These are phyloP conservation scores for Starmerella sp. DNA, from an alignment of 805 yeast species.

Conservation along the genomic window DNA sequence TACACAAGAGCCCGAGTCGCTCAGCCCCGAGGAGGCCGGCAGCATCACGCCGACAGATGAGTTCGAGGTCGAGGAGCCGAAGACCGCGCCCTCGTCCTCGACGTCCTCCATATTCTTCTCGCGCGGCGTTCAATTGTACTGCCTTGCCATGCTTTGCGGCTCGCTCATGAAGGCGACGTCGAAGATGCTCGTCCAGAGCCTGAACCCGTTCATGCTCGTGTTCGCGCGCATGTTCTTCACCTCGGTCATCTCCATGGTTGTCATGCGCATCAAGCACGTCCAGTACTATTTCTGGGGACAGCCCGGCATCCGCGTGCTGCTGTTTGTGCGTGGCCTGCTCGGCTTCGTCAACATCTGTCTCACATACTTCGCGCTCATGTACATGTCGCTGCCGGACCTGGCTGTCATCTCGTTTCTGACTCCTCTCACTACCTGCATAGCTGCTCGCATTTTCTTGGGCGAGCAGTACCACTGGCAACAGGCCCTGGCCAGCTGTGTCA, in stretches of 20 bases:
- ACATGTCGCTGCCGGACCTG: conserved; percentile 68
- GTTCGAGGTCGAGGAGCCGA: conserved; percentile 7
- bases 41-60: not conserved
- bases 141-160: conserved; percentile 19
- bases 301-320: conserved; percentile 39
- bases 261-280: conserved; percentile 42
- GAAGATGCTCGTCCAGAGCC: conserved; percentile 14
- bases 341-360: conserved; percentile 80
- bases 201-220: conserved; percentile 34
- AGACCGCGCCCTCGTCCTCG: not conserved
- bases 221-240: conserved; percentile 71
- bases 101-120: conserved; percentile 5
- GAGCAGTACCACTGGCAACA: conserved; percentile 60
- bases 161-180: conserved; percentile 21
- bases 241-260: conserved; percentile 43
- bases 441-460: conserved; percentile 55
- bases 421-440: conserved; percentile 64
- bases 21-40: not conserved
- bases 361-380: conserved; percentile 60
- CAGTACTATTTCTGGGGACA: conserved; percentile 66
- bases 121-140: conserved; percentile 16
- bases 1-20: not conserved
- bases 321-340: conserved; percentile 51
- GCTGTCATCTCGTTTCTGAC: conserved; percentile 66
- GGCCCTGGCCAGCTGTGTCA: conserved; percentile 53